Evolutionary conservation across 2,329 filamentous ascomycete genomes (phyloP).

Genomic region (Epichloe elymi): DNA sequence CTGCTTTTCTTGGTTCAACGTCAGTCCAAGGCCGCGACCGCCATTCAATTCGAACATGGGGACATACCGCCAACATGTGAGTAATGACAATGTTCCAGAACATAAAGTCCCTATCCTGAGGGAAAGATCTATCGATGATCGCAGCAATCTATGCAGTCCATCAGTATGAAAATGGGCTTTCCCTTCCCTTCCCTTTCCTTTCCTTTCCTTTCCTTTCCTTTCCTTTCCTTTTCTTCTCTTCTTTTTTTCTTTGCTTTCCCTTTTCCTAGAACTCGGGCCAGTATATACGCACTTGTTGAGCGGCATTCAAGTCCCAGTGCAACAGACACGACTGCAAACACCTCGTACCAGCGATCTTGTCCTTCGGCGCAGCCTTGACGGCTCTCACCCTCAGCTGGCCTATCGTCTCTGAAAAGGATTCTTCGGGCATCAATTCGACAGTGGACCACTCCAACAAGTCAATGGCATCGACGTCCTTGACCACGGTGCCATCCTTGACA

Average conservation of each 20-base stretch:
- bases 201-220: neutral
- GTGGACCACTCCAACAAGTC: constrained; percentile 43
- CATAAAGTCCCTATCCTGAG: constrained; percentile 33
- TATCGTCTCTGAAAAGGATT: constrained; percentile 33
- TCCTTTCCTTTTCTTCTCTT: neutral
- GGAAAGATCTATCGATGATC: constrained; percentile 36
- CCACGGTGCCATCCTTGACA: constrained; percentile 30
- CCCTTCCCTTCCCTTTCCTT: neutral
- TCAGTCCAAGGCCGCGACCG: neutral
- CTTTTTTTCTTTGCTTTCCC: neutral
- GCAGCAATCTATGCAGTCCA: constrained; percentile 33
- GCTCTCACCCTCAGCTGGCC: constrained; percentile 36
- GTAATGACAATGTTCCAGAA: constrained; percentile 44
- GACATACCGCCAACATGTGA: constrained; percentile 36
- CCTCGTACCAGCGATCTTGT: constrained; percentile 25
- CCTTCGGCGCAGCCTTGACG: constrained; percentile 39
- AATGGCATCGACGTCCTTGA: constrained; percentile 37
- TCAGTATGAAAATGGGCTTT: too few relatives aligned
- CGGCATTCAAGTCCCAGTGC: constrained; percentile 42
- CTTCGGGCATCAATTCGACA: constrained; percentile 22
- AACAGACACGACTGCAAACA: constrained; percentile 40
- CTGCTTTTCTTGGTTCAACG: constrained; percentile 25
- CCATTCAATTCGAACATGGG: neutral
- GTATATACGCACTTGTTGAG: constrained; percentile 35
- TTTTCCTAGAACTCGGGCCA: neutral